phyloP scores from a whole-genome alignment of 306 rosid species.

The Citrullus colocynthis region DNA sequence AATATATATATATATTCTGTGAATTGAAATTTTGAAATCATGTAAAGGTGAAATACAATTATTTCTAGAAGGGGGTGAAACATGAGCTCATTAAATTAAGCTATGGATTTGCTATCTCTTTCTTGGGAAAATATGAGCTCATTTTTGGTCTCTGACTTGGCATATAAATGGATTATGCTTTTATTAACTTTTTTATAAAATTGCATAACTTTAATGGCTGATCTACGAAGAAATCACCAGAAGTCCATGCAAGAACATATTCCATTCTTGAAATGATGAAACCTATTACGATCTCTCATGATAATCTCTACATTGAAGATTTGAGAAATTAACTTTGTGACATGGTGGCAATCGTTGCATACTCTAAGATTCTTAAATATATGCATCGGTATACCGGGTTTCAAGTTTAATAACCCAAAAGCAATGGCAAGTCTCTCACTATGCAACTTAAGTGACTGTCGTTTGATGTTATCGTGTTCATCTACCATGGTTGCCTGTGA shows the following conservation, averaged over 20 bases:
- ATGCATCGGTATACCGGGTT: slow-evolving; percentile 36
- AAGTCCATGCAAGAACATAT: slow-evolving; percentile 64
- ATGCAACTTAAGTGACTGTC: slow-evolving; percentile 40
- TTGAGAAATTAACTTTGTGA: slow-evolving; percentile 41
- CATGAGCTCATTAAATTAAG: neutral
- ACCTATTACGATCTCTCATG: slow-evolving; percentile 60
- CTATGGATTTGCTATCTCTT: neutral
- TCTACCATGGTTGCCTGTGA: slow-evolving; percentile 47
- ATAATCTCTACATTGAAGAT: slow-evolving; percentile 46
- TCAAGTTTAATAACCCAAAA: slow-evolving; percentile 46
- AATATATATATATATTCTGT: too few species aligned
- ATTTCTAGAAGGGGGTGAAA: neutral
- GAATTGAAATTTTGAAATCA: neutral
- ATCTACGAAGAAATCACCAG: slow-evolving; percentile 27
- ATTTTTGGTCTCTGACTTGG: too few species aligned
- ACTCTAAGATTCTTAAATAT: slow-evolving; percentile 43
- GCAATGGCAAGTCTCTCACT: slow-evolving; percentile 74
- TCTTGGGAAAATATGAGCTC: too few species aligned
- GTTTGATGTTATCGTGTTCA: slow-evolving; percentile 27
- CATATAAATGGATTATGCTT: neutral
- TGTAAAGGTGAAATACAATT: neutral
- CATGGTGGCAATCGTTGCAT: slow-evolving; percentile 57
- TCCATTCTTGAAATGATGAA: slow-evolving; percentile 61
- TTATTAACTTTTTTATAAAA: neutral
- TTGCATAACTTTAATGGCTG: slow-evolving; percentile 21